These are phyloP conservation scores for Lasiosphaeria miniovina DNA, from an alignment of 495 filamentous ascomycete genomes.

Conservation along the genomic window DNA sequence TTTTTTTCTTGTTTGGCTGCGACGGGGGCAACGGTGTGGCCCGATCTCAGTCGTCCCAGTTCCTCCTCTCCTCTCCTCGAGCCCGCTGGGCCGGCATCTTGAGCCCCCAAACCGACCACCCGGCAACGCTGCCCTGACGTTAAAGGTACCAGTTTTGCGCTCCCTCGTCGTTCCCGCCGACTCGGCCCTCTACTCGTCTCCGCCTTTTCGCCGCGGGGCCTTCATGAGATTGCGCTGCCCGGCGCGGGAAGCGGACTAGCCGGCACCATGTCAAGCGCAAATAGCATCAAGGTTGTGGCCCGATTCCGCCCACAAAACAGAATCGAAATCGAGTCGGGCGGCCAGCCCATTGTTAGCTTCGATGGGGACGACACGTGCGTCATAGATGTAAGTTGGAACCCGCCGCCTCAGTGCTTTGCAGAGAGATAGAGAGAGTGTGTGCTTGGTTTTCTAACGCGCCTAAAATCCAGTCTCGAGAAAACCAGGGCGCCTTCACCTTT, in stretches of 20 bases:
- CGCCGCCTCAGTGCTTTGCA: conserved; percentile 1
- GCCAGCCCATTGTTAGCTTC: conserved; percentile 86
- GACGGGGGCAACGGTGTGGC: conserved; percentile 2
- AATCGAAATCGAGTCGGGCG: conserved; percentile 82
- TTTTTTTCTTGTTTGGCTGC: not conserved
- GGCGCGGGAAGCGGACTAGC: conserved; percentile 31
- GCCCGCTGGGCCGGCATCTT: not conserved
- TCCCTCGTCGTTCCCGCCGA: conserved; percentile 4
- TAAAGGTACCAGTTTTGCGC: too few relatives aligned
- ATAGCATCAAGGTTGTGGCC: conserved; percentile 80
- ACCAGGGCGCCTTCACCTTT: conserved; percentile 85
- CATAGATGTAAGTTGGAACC: conserved; percentile 63
- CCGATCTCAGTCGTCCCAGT: not conserved
- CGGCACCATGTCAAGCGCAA: conserved; percentile 48
- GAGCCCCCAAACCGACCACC: not conserved
- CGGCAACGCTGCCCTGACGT: too few relatives aligned
- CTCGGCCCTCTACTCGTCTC: conserved; percentile 7
- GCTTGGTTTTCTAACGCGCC: conserved; percentile 2
- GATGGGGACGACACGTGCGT: conserved; percentile 84
- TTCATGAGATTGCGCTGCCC: conserved; percentile 37
- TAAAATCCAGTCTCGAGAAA: conserved; percentile 69
- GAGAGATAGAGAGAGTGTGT: too few relatives aligned
- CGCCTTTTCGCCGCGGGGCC: conserved; percentile 6
- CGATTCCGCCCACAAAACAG: conserved; percentile 97
- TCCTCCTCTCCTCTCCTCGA: not conserved